Evolutionary conservation across 768 basidiomycete genomes (phyloP).

Genomic region (Boletus tylopilopsis): DNA sequence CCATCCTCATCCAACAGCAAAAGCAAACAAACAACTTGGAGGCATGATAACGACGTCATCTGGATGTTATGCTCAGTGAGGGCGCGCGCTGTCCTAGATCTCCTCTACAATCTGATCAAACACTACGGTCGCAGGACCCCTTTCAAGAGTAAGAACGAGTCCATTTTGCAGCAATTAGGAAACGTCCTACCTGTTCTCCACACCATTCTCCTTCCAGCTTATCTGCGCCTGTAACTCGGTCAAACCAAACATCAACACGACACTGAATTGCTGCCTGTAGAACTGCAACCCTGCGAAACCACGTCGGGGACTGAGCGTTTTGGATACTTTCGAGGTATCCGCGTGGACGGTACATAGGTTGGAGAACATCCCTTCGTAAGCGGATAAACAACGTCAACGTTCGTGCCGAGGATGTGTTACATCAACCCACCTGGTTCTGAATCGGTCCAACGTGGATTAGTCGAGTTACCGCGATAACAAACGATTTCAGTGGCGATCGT

Average conservation of each 20-base stretch:
- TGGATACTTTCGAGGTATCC: conserved; percentile 29
- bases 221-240: conserved; percentile 48
- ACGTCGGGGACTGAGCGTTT: conserved; percentile 28
- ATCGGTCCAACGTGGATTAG: conserved; percentile 29
- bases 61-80: too few relatives aligned
- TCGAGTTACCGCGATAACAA: conserved; percentile 25
- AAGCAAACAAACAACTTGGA: too few relatives aligned
- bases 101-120: conserved; percentile 33
- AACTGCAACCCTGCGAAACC: conserved; percentile 29
- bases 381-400: neutral
- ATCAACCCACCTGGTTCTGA: conserved; percentile 24
- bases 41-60: too few relatives aligned
- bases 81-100: conserved; percentile 1
- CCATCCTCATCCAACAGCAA: too few relatives aligned
- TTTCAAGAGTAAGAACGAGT: neutral
- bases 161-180: neutral
- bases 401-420: neutral
- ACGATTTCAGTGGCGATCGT: conserved; percentile 30
- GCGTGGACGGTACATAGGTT: conserved; percentile 22
- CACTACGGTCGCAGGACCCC: conserved; percentile 31
- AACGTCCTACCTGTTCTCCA: conserved; percentile 20
- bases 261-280: conserved; percentile 32
- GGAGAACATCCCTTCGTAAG: conserved; percentile 25
- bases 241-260: conserved; percentile 42
- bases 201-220: conserved; percentile 38